Evolutionary conservation across 2,329 filamentous ascomycete species (phyloP), one percentile per base, ranked within the genome.

Genomic region (Chrysoporthe deuterocubensis): DNA sequence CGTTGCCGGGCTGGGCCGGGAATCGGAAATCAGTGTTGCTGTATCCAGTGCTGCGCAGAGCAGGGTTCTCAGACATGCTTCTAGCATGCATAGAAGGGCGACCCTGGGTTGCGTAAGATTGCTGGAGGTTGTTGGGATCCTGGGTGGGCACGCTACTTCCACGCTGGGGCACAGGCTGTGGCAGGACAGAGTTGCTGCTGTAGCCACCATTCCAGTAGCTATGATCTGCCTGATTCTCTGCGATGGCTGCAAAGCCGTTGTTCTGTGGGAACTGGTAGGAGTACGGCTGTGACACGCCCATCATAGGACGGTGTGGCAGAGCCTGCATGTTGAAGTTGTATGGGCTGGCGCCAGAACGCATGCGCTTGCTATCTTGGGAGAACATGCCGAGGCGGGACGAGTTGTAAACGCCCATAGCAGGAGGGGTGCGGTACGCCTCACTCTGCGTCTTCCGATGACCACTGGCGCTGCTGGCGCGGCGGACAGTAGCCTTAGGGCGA

Each of bases 221-320:
- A 16, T 76, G 74, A 62, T 77, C 74, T 2, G 73, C 71, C 8
- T 74, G 73, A 59, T 73, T 73, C 71, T 80, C 78, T 44, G 76
- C 77, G 65, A 78, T 79, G 52, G 76, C 73, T 7, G 71, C 71
- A 64, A 78, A 79, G 18, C 73, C 74, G 4, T 66, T 68, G 42
- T 52, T 62, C 18, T 50, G 52, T 7, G 40, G 40, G 50, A 63
- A 58, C 3, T 65, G 59, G 26, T 66, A 63, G 9, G 58, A 44
- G n/a, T 66, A 67, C 1, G 58, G 44, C 21, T 68, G 66, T 13
- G 65, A 66, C 61, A 65, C 54, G 52, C 50, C 43, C 44, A 63
- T 63, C 14, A 67, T 46, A 7, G 75, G 75, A 6, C 76, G 77
- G 64, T 77, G 76, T 4, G 77, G 68, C 0, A 78, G 69, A 37